These are phyloP conservation scores for Rhizopus microsporus DNA, from an alignment of 371 early-diverging fungal genomes.

Conservation along the genomic window DNA sequence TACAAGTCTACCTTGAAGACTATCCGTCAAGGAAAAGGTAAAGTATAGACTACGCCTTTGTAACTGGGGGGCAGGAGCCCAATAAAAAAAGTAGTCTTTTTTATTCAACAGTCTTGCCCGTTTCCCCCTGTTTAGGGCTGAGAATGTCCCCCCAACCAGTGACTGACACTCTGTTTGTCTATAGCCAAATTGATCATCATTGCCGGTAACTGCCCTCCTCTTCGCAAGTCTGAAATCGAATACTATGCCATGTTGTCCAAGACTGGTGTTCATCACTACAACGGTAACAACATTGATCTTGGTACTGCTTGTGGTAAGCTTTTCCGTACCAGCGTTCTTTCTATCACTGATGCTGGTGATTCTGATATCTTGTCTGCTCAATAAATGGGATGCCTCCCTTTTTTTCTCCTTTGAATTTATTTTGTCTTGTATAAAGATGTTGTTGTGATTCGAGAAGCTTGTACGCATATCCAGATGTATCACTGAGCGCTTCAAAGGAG, in stretches of 20 bases:
- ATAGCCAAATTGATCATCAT: constrained; percentile 96
- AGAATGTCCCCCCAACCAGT: constrained; percentile 44
- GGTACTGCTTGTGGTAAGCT: constrained; percentile 99
- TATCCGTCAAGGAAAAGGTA: constrained; percentile 94
- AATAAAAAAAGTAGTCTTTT: constrained; percentile 17
- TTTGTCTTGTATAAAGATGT: no score
- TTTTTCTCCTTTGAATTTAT: not conserved
- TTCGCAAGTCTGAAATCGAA: constrained; percentile 99
- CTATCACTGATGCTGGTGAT: constrained; percentile 98
- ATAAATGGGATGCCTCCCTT: constrained; percentile 16
- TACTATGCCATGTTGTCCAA: constrained; percentile 99
- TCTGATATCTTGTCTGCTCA: constrained; percentile 62
- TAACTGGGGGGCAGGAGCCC: constrained; percentile 22
- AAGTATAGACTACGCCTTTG: constrained; percentile 23
- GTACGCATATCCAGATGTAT: no score
- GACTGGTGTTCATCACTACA: constrained; percentile 99
- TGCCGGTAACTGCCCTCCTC: constrained; percentile 97
- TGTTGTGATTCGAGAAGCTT: no score
- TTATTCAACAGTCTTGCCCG: not conserved
- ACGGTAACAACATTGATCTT: constrained; percentile 97
- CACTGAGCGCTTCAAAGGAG: no score
- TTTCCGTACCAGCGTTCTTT: constrained; percentile 87
- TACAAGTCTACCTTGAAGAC: constrained; percentile 98
- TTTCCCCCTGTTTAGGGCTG: constrained; percentile 24
- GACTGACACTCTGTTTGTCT: constrained; percentile 15